Percentiles rank a stretch among this genome's conserved stretches.
phyloP scores from a whole-genome alignment of 192 early-diverging fungal genomes.

The Phycomyces blakesleeanus region DNA sequence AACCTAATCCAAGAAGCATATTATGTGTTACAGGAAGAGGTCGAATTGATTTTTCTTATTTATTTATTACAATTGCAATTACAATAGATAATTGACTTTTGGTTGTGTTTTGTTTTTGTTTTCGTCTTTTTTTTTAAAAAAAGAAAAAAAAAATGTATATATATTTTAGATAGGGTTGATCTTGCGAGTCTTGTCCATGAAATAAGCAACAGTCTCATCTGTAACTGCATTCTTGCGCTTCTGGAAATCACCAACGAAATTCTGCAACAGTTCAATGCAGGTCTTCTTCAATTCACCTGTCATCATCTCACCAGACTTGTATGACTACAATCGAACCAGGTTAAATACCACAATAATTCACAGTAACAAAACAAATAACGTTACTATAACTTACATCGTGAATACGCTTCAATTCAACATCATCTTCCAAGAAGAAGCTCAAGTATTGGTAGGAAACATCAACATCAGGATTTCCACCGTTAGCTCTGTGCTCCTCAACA shows the following conservation, averaged over 20 bases:
- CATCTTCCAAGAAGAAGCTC: constrained; percentile 92
- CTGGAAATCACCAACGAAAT: constrained; percentile 78
- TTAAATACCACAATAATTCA: background rate
- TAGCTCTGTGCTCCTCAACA: constrained; percentile 73
- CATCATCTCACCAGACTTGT: constrained; percentile 79
- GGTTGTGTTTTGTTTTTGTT: no score
- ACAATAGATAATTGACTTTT: no score
- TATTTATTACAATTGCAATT: no score
- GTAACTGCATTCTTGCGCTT: constrained; percentile 61
- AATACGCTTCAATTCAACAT: constrained; percentile 75
- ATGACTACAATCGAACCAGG: constrained; percentile 32
- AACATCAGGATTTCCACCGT: constrained; percentile 91
- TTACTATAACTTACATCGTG: constrained; percentile 38
- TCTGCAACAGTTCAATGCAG: constrained; percentile 82
- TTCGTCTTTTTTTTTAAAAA: no score
- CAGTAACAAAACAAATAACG: no score
- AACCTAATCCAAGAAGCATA: no score
- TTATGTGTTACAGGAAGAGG: no score
- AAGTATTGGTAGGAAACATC: constrained; percentile 95
- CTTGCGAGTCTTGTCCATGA: constrained; percentile 55
- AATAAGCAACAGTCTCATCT: constrained; percentile 56
- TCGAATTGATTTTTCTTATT: no score
- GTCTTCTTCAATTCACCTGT: constrained; percentile 87
- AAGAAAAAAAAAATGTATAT: no score
- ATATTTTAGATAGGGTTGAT: constrained; percentile 17